Conservation (phyloP, 768 basidiomycete genomes). For the Kwoniella dendrophila region DNA sequence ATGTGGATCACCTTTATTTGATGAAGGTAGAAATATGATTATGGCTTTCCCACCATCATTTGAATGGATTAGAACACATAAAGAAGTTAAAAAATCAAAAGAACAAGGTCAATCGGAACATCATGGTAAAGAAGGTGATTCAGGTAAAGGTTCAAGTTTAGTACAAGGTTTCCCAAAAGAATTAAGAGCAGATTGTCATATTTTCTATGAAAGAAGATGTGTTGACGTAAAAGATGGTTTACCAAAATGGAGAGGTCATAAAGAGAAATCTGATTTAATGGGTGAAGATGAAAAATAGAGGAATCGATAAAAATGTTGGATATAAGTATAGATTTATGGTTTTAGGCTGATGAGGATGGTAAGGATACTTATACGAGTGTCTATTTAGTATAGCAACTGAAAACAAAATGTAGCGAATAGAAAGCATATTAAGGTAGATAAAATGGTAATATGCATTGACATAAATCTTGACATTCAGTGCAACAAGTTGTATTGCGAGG, state of each 20-base stretch:
- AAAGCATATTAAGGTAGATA: neutral
- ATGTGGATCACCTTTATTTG: conserved; percentile 43
- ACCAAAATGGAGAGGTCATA: conserved; percentile 42
- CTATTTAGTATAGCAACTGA: neutral
- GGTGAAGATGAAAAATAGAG: conserved; percentile 33
- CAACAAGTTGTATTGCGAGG: no score
- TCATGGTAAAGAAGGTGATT: conserved; percentile 9
- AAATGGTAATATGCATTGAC: no score
- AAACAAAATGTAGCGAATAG: neutral
- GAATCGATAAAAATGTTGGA: no score
- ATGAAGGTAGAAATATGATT: conserved; percentile 50
- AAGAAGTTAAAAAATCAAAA: conserved; percentile 30
- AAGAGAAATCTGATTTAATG: conserved; percentile 40
- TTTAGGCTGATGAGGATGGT: neutral
- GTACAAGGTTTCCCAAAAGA: conserved; percentile 33
- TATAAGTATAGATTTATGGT: no score
- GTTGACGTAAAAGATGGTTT: conserved; percentile 43
- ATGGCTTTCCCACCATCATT: conserved; percentile 49
- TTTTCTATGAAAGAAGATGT: conserved; percentile 45
- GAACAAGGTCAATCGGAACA: conserved; percentile 2
- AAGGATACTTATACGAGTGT: no score
- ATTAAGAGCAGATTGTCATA: conserved; percentile 38
- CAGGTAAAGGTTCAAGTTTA: conserved; percentile 19
- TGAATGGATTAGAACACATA: conserved; percentile 41
- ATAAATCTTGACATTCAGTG: no score